A percentile compares a stretch with the other conserved stretches of the same genome.
phyloP scores from a whole-genome alignment of 176 grass and related monocot species.

The Cymbopogon citratus region DNA sequence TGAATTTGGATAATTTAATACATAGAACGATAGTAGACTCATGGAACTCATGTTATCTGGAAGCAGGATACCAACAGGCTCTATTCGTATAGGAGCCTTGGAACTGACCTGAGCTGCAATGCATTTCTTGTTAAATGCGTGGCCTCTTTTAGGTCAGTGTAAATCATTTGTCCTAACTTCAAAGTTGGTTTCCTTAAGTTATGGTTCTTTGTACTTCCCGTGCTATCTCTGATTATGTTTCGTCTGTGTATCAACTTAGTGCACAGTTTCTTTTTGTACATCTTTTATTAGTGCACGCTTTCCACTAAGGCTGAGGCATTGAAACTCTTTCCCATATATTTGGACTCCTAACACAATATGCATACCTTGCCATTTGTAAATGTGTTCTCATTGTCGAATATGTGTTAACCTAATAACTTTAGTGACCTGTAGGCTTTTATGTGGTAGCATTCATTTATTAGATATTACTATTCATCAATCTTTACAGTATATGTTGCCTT shows the following conservation, averaged over 20 bases:
- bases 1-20: conserved; percentile 74
- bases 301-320: neutral
- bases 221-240: conserved; percentile 29
- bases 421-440: neutral
- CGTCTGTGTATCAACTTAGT: neutral
- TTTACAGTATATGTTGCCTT: conserved; percentile 39
- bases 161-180: conserved; percentile 65
- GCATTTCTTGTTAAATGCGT: conserved; percentile 74
- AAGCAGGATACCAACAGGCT: conserved; percentile 85
- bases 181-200: conserved; percentile 48
- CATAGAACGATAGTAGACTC: conserved; percentile 55
- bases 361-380: neutral
- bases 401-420: conserved; percentile 9
- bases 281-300: neutral
- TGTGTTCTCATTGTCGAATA: neutral
- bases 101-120: conserved; percentile 76
- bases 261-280: conserved; percentile 18
- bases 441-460: conserved; percentile 38
- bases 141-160: conserved; percentile 81
- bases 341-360: neutral
- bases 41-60: conserved; percentile 92
- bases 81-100: conserved; percentile 53
- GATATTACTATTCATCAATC: conserved; percentile 23
- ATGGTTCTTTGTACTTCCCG: conserved; percentile 4
- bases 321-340: conserved; percentile 2